Evolutionary conservation across 208 protist genomes (phyloP), one percentile per base, ranked within the genome.

Genomic region (Acanthamoeba quina): DNA sequence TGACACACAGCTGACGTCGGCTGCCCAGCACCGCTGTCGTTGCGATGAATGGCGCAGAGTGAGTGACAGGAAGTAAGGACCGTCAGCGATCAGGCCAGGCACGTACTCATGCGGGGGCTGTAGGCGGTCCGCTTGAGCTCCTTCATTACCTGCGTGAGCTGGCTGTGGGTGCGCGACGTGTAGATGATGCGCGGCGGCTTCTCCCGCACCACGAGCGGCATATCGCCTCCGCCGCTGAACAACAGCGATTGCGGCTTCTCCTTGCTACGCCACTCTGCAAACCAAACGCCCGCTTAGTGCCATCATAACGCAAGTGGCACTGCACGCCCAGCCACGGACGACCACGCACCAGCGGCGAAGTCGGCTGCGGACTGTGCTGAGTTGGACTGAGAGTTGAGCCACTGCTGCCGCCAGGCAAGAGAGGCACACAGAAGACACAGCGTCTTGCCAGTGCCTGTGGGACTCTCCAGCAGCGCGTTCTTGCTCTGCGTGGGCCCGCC

Each of bases 361-460:
- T 90, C 41, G 19, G 47, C 26, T 34, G 21, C 78, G n/a, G 58
- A 15, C 29, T 88, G 15, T 7, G 52, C 21, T 11, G 80, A 6
- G 19, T 41, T 74, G 34, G 26, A 54, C 37, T 90, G 66, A 1
- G n/a, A 26, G 24, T 74, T 31, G 44, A 34, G 29, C 60, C 83
- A 90, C 6, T 56, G 47, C 49, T 90, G 68, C 19, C 96, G 94
- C 99, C 99, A 99, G 4, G 96, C 98, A 1, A 99, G 96, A 1
- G 97, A 96, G 21, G 98, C 97, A 94, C 99, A 99, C n/a, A 99
- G 96, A 49, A 99, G 95, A 91, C 98, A 99, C 17, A 99, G 95
- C 13, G 99, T 99, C 95, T 99, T 99, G 17, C 99, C 99, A 2
- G 99, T 99, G 26, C 99, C 99, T 2, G 99, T 99, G 2, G 99